Evolutionary conservation across 345 rosid species (phyloP).

Genomic region (Cardamine resedifolia): DNA sequence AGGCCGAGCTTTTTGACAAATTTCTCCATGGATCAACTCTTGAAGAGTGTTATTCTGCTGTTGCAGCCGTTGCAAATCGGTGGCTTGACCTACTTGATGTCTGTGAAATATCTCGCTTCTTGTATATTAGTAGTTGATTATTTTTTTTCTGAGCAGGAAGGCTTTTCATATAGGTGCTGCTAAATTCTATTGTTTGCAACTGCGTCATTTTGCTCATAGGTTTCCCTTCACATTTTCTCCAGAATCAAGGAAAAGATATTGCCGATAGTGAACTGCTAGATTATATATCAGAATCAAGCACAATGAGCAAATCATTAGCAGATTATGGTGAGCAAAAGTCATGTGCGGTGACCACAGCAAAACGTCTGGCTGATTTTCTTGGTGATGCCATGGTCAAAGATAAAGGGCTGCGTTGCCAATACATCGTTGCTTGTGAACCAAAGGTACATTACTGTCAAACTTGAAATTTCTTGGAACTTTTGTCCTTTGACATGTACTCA

Average conservation of each 20-base stretch:
- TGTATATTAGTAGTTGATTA: not conserved
- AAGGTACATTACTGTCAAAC: slow-evolving; percentile 51
- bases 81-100: slow-evolving; percentile 99
- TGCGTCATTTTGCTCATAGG: slow-evolving; percentile 12
- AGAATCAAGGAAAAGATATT: slow-evolving; percentile 92
- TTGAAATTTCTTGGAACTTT: not conserved
- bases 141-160: not conserved
- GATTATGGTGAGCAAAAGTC: slow-evolving; percentile 96
- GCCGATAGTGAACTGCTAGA: slow-evolving; percentile 92
- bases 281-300: slow-evolving; percentile 97
- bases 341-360: slow-evolving; percentile 98
- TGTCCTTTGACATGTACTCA: not conserved
- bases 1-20: slow-evolving; percentile 98
- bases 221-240: slow-evolving; percentile 32
- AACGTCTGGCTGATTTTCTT: slow-evolving; percentile 90
- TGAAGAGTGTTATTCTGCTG: slow-evolving; percentile 89
- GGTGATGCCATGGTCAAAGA: slow-evolving; percentile 95
- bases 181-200: slow-evolving; percentile 9
- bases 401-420: slow-evolving; percentile 96
- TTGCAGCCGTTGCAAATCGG: slow-evolving; percentile 91
- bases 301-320: slow-evolving; percentile 97
- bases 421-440: slow-evolving; percentile 95
- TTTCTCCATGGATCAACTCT: slow-evolving; percentile 87
- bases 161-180: slow-evolving; percentile 17
- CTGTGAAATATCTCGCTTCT: slow-evolving; percentile 32